A percentile compares a stretch with the other conserved stretches of the same genome.
Conservation (phyloP, 2,329 filamentous ascomycete genomes). For the Zalaria obscura region DNA sequence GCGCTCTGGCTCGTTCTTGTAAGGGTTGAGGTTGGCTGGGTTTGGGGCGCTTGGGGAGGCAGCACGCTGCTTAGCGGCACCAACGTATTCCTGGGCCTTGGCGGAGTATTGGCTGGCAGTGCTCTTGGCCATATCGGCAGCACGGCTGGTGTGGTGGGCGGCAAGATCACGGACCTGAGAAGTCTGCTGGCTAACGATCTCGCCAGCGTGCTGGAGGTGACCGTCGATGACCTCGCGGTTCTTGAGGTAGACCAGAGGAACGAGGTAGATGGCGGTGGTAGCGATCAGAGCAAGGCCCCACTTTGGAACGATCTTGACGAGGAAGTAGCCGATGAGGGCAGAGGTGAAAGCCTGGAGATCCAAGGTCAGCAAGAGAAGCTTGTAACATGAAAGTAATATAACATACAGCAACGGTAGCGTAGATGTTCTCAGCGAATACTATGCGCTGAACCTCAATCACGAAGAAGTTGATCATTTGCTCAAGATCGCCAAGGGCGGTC, state of each 20-base stretch:
- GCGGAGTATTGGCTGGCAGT: conserved; percentile 46
- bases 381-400: not conserved
- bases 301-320: conserved; percentile 51
- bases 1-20: conserved; percentile 6
- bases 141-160: conserved; percentile 44
- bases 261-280: conserved; percentile 42
- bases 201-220: conserved; percentile 40
- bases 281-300: conserved; percentile 48
- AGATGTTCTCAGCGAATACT: conserved; percentile 51
- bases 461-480: conserved; percentile 54
- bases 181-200: conserved; percentile 43
- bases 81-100: conserved; percentile 45
- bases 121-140: conserved; percentile 41
- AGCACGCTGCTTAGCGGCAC: conserved; percentile 16
- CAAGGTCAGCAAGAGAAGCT: conserved; percentile 8
- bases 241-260: conserved; percentile 48
- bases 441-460: conserved; percentile 54
- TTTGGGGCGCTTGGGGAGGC: conserved; percentile 10
- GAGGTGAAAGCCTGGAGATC: conserved; percentile 40
- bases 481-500: conserved; percentile 44
- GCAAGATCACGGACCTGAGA: conserved; percentile 46
- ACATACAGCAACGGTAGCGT: conserved; percentile 45
- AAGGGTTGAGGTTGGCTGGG: conserved; percentile 8
- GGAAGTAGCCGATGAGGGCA: conserved; percentile 46
- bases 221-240: conserved; percentile 51